Conservation (phyloP, 2,329 filamentous ascomycete species). For the Fusarium buharicum region DNA sequence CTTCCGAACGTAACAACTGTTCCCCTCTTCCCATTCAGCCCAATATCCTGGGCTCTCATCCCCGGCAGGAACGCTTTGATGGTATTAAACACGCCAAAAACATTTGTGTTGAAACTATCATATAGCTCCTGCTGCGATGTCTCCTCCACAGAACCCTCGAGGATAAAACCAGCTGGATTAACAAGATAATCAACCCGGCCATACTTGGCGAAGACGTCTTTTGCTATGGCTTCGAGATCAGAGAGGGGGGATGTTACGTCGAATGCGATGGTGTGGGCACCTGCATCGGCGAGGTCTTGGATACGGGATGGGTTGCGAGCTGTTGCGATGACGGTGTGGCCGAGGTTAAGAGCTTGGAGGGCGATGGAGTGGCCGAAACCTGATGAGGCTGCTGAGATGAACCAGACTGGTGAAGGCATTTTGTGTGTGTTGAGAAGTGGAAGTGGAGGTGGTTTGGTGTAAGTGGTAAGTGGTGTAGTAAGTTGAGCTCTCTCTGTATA, state of each 20-base stretch:
- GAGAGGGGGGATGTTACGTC: conserved; percentile 58
- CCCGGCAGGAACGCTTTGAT: conserved; percentile 60
- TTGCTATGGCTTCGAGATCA: conserved; percentile 51
- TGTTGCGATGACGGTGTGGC: conserved; percentile 63
- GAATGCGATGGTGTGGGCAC: conserved; percentile 57
- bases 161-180: conserved; percentile 59
- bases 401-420: conserved; percentile 56
- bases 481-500: background rate
- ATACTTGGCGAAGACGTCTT: conserved; percentile 47
- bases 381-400: conserved; percentile 63
- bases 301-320: conserved; percentile 56
- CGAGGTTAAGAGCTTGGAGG: conserved; percentile 55
- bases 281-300: conserved; percentile 54
- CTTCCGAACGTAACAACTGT: conserved; percentile 60
- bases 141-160: conserved; percentile 57
- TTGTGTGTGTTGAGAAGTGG: background rate
- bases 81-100: conserved; percentile 63
- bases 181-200: conserved; percentile 60
- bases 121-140: conserved; percentile 51
- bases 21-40: conserved; percentile 38
- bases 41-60: conserved; percentile 53
- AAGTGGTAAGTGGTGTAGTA: background rate
- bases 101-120: conserved; percentile 61
- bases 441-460: background rate
- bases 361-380: conserved; percentile 62